A percentile compares a stretch with the other conserved stretches of the same genome.
Evolutionary conservation across 257 asterid genomes (phyloP).

Genomic region (Forsythia viridissima): DNA sequence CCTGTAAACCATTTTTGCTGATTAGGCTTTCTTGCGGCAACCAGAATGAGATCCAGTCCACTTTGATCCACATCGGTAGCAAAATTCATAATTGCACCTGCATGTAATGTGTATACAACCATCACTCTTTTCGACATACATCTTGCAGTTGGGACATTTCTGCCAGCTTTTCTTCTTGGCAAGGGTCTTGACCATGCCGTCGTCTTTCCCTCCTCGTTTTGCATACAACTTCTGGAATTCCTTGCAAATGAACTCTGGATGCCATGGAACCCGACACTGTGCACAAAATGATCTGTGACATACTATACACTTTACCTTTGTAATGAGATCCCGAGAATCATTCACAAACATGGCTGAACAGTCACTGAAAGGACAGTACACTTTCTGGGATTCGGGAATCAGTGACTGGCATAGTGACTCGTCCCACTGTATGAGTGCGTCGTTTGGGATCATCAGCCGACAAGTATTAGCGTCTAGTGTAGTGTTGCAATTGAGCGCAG

Average conservation of each 20-base stretch:
- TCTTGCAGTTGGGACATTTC: conserved; percentile 71
- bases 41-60: conserved; percentile 49
- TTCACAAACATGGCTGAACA: conserved; percentile 65
- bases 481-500: conserved; percentile 47
- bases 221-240: conserved; percentile 52
- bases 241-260: conserved; percentile 60
- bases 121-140: conserved; percentile 57
- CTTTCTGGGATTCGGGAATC: conserved; percentile 57
- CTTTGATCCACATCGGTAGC: conserved; percentile 58
- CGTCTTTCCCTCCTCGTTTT: conserved; percentile 37
- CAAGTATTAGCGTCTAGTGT: conserved; percentile 37
- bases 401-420: conserved; percentile 52
- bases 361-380: conserved; percentile 63
- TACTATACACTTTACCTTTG: conserved; percentile 34
- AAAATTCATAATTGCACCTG: conserved; percentile 57
- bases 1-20: not conserved
- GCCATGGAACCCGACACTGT: conserved; percentile 72
- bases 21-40: conserved; percentile 22
- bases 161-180: conserved; percentile 78
- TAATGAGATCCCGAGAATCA: conserved; percentile 31
- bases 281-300: conserved; percentile 69
- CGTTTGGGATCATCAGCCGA: conserved; percentile 50
- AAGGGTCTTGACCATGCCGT: conserved; percentile 44
- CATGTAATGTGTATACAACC: conserved; percentile 75
- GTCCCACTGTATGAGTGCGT: conserved; percentile 52